Evolutionary conservation across 768 basidiomycete species (phyloP), one percentile per base, ranked within the genome.

Genomic region (Kondoa subrosea): DNA sequence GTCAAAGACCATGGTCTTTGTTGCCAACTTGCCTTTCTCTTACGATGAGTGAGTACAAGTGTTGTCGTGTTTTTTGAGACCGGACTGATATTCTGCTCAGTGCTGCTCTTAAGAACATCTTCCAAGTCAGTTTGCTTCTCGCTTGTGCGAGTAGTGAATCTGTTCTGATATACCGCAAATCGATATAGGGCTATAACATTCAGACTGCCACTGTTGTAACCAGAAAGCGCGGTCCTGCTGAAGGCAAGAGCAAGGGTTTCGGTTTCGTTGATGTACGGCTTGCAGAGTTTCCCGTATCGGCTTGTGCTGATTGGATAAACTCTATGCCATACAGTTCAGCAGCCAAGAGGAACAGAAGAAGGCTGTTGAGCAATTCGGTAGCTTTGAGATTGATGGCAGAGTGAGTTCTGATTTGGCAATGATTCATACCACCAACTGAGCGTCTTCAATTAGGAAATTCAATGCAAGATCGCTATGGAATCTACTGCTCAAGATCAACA

Each of bases 1-100:
- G 32, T 91, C 89, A 76, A 87, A 87, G 81, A 87, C 82, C 25
- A 67, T 25, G 27, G 57, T 96, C 72, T 96, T 96, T 74, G 91
- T 96, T 73, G 93, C 92, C 80, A 97, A 97, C 81, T 89, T 97
- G 69, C 89, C 91, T 58, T 97, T 96, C 84, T 85, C 80, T 77
- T 32, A 31, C 14, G 61, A 63, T 32, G 34, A 63, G 61, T 63
- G 30, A 27, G 61, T 32, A n/a, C n/a, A n/a, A n/a, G n/a, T n/a
- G n/a, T n/a, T n/a, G n/a, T n/a, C n/a, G n/a, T n/a, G n/a, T n/a
- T n/a, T n/a, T n/a, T n/a, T n/a, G n/a, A n/a, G n/a, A n/a, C n/a
- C n/a, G n/a, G 88, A 56, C 61, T 63, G 3, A 32, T 63, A 32
- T 27, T 26, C 34, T 63, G 26, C 30, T 63, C 31, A 92, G 97